Base-by-base conservation (phyloP, 192 early-diverging fungal genomes). In the Entomortierella beljakovae region DNA sequence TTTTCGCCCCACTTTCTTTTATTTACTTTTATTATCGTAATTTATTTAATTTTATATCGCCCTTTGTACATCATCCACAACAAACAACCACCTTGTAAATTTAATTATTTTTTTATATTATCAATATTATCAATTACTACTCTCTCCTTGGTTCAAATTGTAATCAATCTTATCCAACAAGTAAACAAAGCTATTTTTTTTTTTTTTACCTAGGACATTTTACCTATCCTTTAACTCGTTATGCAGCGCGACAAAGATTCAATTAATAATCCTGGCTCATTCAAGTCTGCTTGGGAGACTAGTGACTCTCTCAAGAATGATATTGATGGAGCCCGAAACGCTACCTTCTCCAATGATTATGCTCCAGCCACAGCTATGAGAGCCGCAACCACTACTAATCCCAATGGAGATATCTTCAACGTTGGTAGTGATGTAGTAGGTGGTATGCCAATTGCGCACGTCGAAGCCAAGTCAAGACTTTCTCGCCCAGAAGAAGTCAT, bases 251-350 rank as follows among this genome's bases (percentile, higher is more conserved):
- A 68, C 33, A 54, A 57, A 11, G 42, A 51, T 4, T 52, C 50
- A 33, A 28, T 63, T 22, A 35, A 62, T 34, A 76, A 68, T 64
- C 73, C 71, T n/a, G 73, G 73, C 49, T 59, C 53, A 9, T 76
- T 63, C 65, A 76, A 76, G 22, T 18, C 32, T 13, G 40, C 22
- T 48, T 31, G 61, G 20, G 37, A 15, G 10, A 34, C 34, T 50
- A 31, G 2, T 18, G 13, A 11, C 16, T 1, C 4, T 55, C 18
- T 51, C 32, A n/a, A 28, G 7, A 54, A 8, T 37, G 37, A 43
- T 32, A 35, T 10, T 11, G 40, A 38, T 35, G 23, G 55, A 25
- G 43, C 20, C 38, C 29, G 10, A 16, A 13, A 33, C 25, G 29
- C 57, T 13, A 16, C 61, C 5, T 20, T 32, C 28, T 31, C 48